Evolutionary conservation across 1,284 basidiomycete genomes (phyloP).

Genomic region (Tylopilus sp.): DNA sequence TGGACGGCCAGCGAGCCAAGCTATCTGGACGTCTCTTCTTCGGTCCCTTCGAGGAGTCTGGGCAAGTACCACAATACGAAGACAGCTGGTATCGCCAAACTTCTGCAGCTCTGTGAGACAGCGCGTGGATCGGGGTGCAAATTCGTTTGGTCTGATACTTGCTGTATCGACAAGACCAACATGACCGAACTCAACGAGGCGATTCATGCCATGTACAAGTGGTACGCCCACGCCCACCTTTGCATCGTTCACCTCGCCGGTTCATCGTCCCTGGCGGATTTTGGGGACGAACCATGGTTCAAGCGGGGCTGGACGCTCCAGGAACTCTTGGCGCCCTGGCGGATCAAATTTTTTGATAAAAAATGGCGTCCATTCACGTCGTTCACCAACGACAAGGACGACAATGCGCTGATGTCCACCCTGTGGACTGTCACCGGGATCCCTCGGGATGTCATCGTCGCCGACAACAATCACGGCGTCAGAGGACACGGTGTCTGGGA

Average conservation of each 20-base stretch:
- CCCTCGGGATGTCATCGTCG: conserved; percentile 11
- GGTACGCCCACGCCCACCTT: conserved; percentile 27
- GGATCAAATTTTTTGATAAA: conserved; percentile 28
- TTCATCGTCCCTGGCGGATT: conserved; percentile 14
- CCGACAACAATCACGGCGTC: conserved; percentile 23
- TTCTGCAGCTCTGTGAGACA: conserved; percentile 21
- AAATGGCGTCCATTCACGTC: conserved; percentile 21
- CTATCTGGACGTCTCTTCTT: conserved; percentile 15
- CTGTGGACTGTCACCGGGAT: conserved; percentile 22
- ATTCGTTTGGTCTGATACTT: conserved; percentile 29
- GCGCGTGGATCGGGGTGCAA: conserved; percentile 15
- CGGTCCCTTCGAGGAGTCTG: not conserved
- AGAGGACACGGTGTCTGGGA: conserved; percentile 18
- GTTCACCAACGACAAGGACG: conserved; percentile 19
- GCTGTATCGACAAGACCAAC: conserved; percentile 25
- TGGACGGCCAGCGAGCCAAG: conserved; percentile 27
- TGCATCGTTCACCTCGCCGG: conserved; percentile 27
- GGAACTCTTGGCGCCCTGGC: conserved; percentile 24
- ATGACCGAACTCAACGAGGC: conserved; percentile 26
- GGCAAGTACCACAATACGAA: conserved; percentile 4
- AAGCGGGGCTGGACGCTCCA: conserved; percentile 29
- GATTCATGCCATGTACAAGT: conserved; percentile 29
- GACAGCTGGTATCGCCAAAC: conserved; percentile 13
- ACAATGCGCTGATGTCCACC: conserved; percentile 10
- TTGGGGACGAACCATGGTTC: conserved; percentile 28